Evolutionary conservation across 2,329 filamentous ascomycete species (phyloP).

Genomic region (Macrophomina pseudophaseolina): DNA sequence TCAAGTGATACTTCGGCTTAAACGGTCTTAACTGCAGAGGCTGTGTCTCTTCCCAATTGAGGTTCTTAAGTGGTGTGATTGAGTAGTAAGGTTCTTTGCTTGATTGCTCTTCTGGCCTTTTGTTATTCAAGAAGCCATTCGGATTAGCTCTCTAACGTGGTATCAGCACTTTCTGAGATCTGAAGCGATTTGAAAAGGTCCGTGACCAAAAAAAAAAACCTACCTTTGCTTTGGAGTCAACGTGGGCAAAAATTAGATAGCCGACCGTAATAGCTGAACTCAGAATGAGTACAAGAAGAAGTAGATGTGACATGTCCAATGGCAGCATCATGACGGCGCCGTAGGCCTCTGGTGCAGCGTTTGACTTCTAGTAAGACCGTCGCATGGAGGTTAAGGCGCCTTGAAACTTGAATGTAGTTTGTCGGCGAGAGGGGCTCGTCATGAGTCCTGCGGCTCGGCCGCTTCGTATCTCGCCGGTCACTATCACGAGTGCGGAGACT

Average conservation of each 20-base stretch:
- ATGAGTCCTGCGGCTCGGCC: constrained; percentile 1
- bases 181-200: not conserved
- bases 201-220: too few relatives aligned
- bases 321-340: not conserved
- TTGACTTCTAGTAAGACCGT: not conserved
- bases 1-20: constrained; percentile 66
- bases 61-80: constrained; percentile 55
- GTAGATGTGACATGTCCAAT: not conserved
- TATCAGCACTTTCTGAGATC: not conserved
- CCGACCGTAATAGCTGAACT: not conserved
- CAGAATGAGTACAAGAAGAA: not conserved
- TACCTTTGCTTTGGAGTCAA: constrained; percentile 2
- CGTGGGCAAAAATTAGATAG: not conserved
- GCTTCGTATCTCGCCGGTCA: not conserved
- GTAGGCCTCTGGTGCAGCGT: not conserved
- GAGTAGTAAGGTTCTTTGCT: constrained; percentile 42
- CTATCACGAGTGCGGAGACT: constrained; percentile 9
- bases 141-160: not conserved
- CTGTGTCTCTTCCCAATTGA: constrained; percentile 57
- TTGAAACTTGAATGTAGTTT: not conserved
- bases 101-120: not conserved
- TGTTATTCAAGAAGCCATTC: not conserved
- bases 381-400: not conserved
- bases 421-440: not conserved
- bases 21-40: constrained; percentile 63